Percentiles rank a stretch among this genome's conserved stretches.
Evolutionary conservation across 192 early-diverging fungal species (phyloP).

Genomic region (Backusella tuberculispora): DNA sequence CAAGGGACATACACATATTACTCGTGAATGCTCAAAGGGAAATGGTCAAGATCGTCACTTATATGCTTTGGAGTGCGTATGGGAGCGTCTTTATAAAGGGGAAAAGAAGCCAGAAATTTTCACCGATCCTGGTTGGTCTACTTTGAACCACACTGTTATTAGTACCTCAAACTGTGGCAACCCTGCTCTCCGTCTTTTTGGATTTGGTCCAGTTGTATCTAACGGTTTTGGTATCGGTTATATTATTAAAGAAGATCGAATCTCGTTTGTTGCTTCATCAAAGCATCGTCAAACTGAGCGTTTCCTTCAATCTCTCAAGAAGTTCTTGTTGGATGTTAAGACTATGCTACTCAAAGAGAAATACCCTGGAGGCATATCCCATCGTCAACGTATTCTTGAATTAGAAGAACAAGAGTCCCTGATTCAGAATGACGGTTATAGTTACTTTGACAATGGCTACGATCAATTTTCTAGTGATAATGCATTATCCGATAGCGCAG

Average conservation of each 20-base stretch:
- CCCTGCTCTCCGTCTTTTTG: slow-evolving; percentile 72
- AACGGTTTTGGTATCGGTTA: slow-evolving; percentile 91
- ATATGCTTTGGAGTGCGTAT: slow-evolving; percentile 76
- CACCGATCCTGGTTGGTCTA: slow-evolving; percentile 53
- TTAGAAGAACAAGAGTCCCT: slow-evolving; percentile 36
- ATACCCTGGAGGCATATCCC: slow-evolving; percentile 37
- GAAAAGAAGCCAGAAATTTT: slow-evolving; percentile 45
- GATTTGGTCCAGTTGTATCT: slow-evolving; percentile 79
- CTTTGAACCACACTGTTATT: slow-evolving; percentile 62
- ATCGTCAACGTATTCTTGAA: slow-evolving; percentile 32
- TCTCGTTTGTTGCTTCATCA: slow-evolving; percentile 51
- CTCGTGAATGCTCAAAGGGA: slow-evolving; percentile 71
- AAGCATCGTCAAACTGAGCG: slow-evolving; percentile 55
- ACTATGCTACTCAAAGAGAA: slow-evolving; percentile 41
- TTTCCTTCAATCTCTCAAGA: slow-evolving; percentile 44
- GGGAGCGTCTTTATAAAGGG: slow-evolving; percentile 39
- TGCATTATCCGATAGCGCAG: slow-evolving; percentile 14
- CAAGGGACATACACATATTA: slow-evolving; percentile 64
- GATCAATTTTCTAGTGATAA: slow-evolving; percentile 11
- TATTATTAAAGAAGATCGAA: slow-evolving; percentile 59
- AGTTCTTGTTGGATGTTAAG: slow-evolving; percentile 46
- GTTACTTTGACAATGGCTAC: slow-evolving; percentile 50
- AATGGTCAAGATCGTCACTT: slow-evolving; percentile 89
- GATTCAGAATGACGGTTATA: slow-evolving; percentile 41
- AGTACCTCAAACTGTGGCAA: slow-evolving; percentile 72